Percentiles rank a stretch among this genome's conserved stretches.
phyloP scores from a whole-genome alignment of 768 basidiomycete genomes.

The Amanita pseudoporphyria region DNA sequence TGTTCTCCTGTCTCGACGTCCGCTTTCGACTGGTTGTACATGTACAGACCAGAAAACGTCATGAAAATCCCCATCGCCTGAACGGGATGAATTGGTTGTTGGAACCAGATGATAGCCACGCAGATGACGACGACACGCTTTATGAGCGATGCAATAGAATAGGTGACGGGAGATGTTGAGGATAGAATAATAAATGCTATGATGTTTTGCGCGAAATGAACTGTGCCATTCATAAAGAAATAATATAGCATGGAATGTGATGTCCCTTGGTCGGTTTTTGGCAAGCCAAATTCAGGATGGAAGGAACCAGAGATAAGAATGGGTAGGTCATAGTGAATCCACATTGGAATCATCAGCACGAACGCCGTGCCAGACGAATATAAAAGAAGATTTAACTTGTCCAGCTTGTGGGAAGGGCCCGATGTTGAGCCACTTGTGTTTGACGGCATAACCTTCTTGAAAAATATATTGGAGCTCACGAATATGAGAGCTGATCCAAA shows the following conservation, averaged over 20 bases:
- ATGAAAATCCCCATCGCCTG: conserved; percentile 86
- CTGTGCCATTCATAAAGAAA: conserved; percentile 89
- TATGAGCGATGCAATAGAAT: conserved; percentile 95
- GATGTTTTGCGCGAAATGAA: conserved; percentile 95
- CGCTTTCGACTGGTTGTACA: conserved; percentile 92
- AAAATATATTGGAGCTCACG: conserved; percentile 97
- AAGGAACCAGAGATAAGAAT: conserved; percentile 41
- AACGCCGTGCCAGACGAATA: conserved; percentile 96
- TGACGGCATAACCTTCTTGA: conserved; percentile 95
- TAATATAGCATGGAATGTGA: conserved; percentile 67
- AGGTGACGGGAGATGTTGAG: conserved; percentile 95
- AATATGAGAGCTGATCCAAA: conserved; percentile 96
- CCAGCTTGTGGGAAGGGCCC: conserved; percentile 62
- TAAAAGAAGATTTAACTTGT: conserved; percentile 93
- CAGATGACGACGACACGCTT: conserved; percentile 98
- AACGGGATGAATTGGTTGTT: conserved; percentile 71
- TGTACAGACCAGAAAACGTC: conserved; percentile 85
- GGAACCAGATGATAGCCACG: conserved; percentile 96
- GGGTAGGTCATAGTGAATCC: conserved; percentile 83
- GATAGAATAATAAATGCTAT: conserved; percentile 96
- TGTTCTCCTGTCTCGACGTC: conserved; percentile 93
- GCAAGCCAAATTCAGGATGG: conserved; percentile 29
- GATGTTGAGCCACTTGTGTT: conserved; percentile 29
- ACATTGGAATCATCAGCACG: conserved; percentile 91
- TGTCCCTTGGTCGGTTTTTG: conserved; percentile 33